Evolutionary conservation across 495 filamentous ascomycete species (phyloP), one percentile per base, ranked within the genome.

Genomic region (Penicillium argentinense): DNA sequence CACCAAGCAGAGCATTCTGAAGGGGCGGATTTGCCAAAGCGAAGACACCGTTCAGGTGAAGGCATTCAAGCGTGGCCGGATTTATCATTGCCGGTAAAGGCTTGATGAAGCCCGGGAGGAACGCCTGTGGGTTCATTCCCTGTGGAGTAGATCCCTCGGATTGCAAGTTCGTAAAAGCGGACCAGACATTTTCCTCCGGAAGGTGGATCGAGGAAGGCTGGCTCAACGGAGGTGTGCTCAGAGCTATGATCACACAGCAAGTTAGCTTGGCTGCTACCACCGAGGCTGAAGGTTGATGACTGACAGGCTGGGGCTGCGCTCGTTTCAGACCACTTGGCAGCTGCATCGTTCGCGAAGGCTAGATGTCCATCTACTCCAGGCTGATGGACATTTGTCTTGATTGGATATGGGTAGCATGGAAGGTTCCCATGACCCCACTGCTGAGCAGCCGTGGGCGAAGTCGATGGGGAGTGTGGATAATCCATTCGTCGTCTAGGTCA

Each of bases 81-180:
- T 34, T 45, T 46, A 53, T 56, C 27, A 25, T 44, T 8, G 25
- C 18, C 9, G 52, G 56, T 12, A 56, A 33, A 9, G 53, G 56
- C 9, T 45, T 38, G 16, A 53, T 49, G 18, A 60, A 60, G n/a
- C 30, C 36, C n/a, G 56, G 56, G 5, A 60, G 33, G 16, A 48
- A 14, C 9, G 26, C 28, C 8, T 14, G 27, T 11, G 33, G 27
- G 28, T 36, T 49, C 7, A 43, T 18, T 1, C 24, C 26, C 2
- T 34, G 22, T 9, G 39, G 29, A 17, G 39, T 37, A 6, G 39
- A 36, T 12, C 34, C 28, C 3, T 25, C 40, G 4, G 53, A 42
- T 5, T 28, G 38, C n/a, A 56, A 16, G 13, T 56, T 48, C 5
- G 48, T 56, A 19, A 56, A 56, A 0, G 53, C 14, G 36, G 44